Evolutionary conservation across 306 rosid species (phyloP), one percentile per base, ranked within the genome.

Genomic region (Delonix regia): DNA sequence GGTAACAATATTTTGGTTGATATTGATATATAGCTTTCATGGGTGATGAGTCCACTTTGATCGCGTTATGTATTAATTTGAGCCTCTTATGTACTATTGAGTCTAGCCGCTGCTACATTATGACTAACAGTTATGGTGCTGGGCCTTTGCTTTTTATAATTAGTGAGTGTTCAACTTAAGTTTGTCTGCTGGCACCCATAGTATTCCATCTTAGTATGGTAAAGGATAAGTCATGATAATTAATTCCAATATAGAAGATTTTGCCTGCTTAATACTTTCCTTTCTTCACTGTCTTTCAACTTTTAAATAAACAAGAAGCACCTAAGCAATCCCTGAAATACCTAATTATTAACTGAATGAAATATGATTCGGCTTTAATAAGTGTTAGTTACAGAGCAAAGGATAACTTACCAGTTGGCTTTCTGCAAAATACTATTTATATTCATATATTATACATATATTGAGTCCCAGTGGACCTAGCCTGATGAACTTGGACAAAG

Each of bases 31-130:
- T 34, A 33, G 18, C 56, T 78, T 69, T 63, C 34, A 48, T 44
- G 28, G 60, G 60, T 52, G 27, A 7, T 51, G 25, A 48, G 11
- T 74, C 2, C 11, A 18, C 36, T 25, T 55, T 73, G 52, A 44
- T 74, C 63, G 30, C 68, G 55, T 33, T 74, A 27, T 47, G 19
- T 42, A 52, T 49, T n/a, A 24, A 11, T 84, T 49, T 66, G 22
- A 47, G 79, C 22, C 59, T 67, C 53, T 33, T 64, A n/a, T 34
- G 21, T 72, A 9, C 28, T 60, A 72, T 14, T 28, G 10, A 84
- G 75, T 57, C 21, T 12, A 21, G 14, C 60, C 64, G 61, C 57
- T 69, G 67, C 57, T 51, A 41, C 75, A 74, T 59, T 36, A 63
- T 36, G n/a, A 33, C 39, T 18, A 24, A 12, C 9, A 28, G 21